These are phyloP conservation scores for Linderniella brevidens DNA, from an alignment of 257 asterid species.

Conservation along the genomic window DNA sequence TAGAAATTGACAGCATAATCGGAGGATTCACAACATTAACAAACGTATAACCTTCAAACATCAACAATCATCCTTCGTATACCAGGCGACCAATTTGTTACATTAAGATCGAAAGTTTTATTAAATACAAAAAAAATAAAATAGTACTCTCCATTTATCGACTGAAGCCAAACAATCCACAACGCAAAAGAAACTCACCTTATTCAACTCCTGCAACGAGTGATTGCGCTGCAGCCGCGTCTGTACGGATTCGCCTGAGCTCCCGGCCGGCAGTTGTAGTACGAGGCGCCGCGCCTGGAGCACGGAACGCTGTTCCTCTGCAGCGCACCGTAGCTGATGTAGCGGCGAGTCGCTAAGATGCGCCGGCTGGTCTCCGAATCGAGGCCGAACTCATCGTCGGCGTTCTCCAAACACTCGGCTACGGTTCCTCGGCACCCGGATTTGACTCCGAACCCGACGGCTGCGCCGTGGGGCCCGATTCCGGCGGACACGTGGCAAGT, in stretches of 20 bases:
- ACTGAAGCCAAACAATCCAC: too few relatives aligned
- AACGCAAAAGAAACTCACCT: slow-evolving; percentile 2
- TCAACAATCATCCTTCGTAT: too few relatives aligned
- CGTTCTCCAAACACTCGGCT: slow-evolving; percentile 39
- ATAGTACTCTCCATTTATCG: too few relatives aligned
- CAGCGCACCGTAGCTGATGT: slow-evolving; percentile 94
- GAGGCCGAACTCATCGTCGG: slow-evolving; percentile 49
- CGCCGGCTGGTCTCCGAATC: slow-evolving; percentile 75
- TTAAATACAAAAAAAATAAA: too few relatives aligned
- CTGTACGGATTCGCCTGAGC: slow-evolving; percentile 73
- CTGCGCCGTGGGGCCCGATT: slow-evolving; percentile 22
- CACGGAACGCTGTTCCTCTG: slow-evolving; percentile 76
- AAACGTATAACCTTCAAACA: too few relatives aligned
- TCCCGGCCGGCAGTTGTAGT: slow-evolving; percentile 91
- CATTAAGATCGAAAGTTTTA: too few relatives aligned
- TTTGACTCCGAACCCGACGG: slow-evolving; percentile 32
- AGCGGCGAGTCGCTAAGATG: slow-evolving; percentile 39
- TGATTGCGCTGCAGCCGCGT: slow-evolving; percentile 87
- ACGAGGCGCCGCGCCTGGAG: slow-evolving; percentile 89
- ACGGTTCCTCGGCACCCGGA: slow-evolving; percentile 48
- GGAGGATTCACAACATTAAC: too few relatives aligned
- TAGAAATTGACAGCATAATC: too few relatives aligned
- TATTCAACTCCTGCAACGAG: slow-evolving; percentile 66
- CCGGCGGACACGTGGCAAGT: slow-evolving; percentile 22
- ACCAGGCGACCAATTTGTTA: too few relatives aligned